A percentile compares a stretch with the other conserved stretches of the same genome.
Conservation (phyloP, 2,329 filamentous ascomycete genomes). For the Madurella fahalii region DNA sequence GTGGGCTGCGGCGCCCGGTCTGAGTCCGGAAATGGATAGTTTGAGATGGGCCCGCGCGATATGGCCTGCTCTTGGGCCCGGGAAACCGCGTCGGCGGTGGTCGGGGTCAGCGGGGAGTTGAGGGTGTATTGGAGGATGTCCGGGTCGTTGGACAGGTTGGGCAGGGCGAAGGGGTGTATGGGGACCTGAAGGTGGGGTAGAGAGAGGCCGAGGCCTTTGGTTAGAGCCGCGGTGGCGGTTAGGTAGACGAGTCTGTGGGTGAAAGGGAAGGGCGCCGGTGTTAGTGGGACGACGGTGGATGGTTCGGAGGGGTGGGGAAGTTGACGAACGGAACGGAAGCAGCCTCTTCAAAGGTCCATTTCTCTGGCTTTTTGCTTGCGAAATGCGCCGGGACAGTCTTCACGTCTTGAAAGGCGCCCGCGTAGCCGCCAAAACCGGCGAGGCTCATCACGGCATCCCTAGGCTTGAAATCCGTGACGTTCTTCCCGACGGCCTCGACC, state of each 20-base stretch:
- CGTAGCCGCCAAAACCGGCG: slow-evolving; percentile 12
- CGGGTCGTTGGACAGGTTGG: neutral
- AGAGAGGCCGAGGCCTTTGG: slow-evolving; percentile 26
- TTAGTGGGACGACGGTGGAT: neutral
- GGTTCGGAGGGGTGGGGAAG: neutral
- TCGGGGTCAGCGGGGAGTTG: neutral
- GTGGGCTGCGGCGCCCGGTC: neutral
- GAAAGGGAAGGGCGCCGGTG: neutral
- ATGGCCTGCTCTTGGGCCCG: neutral
- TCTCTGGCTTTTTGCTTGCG: slow-evolving; percentile 29
- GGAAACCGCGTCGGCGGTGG: neutral
- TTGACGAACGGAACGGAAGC: slow-evolving; percentile 27
- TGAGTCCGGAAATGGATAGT: neutral
- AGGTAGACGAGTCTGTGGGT: slow-evolving; percentile 25
- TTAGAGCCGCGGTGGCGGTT: slow-evolving; percentile 24
- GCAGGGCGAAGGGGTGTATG: slow-evolving; percentile 2
- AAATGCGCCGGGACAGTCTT: slow-evolving; percentile 19
- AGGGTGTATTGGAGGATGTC: neutral
- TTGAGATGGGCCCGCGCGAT: too few species aligned
- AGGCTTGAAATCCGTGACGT: slow-evolving; percentile 28
- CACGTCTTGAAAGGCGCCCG: slow-evolving; percentile 30
- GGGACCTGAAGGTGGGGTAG: slow-evolving; percentile 25
- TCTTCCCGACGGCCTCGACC: slow-evolving; percentile 32
- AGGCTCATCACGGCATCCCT: slow-evolving; percentile 30
- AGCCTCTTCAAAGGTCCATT: slow-evolving; percentile 31